Conservation (phyloP, 2,329 filamentous ascomycete species). For the Fusarium abutilonis region DNA sequence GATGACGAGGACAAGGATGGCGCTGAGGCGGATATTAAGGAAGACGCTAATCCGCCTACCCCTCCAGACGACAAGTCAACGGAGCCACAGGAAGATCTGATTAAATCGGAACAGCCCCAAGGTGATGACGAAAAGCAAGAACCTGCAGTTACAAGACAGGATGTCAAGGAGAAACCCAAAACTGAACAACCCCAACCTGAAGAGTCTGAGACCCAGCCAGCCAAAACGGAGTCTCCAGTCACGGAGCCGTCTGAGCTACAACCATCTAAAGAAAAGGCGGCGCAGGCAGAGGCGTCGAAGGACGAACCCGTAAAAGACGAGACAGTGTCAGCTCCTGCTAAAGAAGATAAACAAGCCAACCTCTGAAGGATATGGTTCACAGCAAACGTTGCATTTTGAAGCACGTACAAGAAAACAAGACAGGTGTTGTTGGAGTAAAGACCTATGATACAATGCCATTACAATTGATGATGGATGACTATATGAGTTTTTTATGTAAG, state of each 20-base stretch:
- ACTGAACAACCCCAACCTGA: conserved; percentile 9
- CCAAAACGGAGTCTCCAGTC: background rate
- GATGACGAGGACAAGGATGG: conserved; percentile 38
- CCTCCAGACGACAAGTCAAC: background rate
- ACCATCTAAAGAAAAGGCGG: background rate
- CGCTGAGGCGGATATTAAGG: background rate
- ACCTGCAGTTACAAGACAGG: background rate
- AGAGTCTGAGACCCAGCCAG: conserved; percentile 1
- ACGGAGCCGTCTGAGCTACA: conserved; percentile 2
- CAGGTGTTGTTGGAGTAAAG: conserved; percentile 1
- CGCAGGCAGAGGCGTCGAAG: background rate
- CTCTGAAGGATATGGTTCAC: background rate
- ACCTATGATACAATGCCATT: conserved; percentile 11
- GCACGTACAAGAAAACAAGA: background rate
- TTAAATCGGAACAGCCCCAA: background rate
- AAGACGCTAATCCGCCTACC: background rate
- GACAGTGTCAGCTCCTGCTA: background rate
- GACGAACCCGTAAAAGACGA: background rate
- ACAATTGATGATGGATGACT: conserved; percentile 22
- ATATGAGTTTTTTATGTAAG: conserved; percentile 35
- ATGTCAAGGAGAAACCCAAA: conserved; percentile 5
- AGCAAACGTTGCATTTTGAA: background rate
- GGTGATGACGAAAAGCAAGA: conserved; percentile 2
- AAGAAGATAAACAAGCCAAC: conserved; percentile 13
- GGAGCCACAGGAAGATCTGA: background rate